A percentile compares a stretch with the other conserved stretches of the same genome.
phyloP scores from a whole-genome alignment of 208 protist genomes.

The Leishmania tropica region DNA sequence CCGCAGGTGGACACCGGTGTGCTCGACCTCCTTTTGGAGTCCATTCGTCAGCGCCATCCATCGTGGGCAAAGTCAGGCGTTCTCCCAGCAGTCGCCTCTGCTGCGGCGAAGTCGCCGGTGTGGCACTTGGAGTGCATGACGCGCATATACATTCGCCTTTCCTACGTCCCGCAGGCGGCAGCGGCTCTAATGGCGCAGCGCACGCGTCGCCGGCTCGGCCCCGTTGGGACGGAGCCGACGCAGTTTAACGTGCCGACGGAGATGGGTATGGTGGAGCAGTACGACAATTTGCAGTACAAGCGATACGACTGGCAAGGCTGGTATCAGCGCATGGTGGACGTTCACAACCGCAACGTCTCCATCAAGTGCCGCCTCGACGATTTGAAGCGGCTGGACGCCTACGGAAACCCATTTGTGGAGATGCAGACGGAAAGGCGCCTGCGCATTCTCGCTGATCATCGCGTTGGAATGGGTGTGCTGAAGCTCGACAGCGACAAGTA shows the following conservation, averaged over 20 bases:
- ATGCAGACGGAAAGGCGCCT: slow-evolving; percentile 86
- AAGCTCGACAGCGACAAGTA: slow-evolving; percentile 92
- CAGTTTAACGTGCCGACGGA: slow-evolving; percentile 84
- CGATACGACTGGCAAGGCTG: slow-evolving; percentile 92
- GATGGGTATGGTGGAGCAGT: slow-evolving; percentile 88
- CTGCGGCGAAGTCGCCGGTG: not conserved
- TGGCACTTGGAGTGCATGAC: slow-evolving; percentile 54
- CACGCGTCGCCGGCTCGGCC: slow-evolving; percentile 79
- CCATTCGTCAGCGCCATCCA: slow-evolving; percentile 67
- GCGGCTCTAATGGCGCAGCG: slow-evolving; percentile 79
- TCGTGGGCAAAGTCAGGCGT: slow-evolving; percentile 75
- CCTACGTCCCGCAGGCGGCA: slow-evolving; percentile 82
- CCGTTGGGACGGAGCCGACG: slow-evolving; percentile 52
- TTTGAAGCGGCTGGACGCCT: slow-evolving; percentile 76
- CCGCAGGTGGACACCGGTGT: slow-evolving; percentile 38
- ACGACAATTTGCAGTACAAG: slow-evolving; percentile 92
- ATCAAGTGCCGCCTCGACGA: slow-evolving; percentile 82
- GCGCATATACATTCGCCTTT: slow-evolving; percentile 81
- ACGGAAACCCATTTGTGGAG: slow-evolving; percentile 79
- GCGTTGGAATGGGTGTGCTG: slow-evolving; percentile 85
- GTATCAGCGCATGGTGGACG: slow-evolving; percentile 90
- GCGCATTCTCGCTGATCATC: slow-evolving; percentile 76
- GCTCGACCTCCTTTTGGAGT: slow-evolving; percentile 41
- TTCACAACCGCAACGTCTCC: slow-evolving; percentile 92
- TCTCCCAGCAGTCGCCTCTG: slow-evolving; percentile 21